phyloP scores from a whole-genome alignment of 345 rosid genomes.

The Citrus unshiu region DNA sequence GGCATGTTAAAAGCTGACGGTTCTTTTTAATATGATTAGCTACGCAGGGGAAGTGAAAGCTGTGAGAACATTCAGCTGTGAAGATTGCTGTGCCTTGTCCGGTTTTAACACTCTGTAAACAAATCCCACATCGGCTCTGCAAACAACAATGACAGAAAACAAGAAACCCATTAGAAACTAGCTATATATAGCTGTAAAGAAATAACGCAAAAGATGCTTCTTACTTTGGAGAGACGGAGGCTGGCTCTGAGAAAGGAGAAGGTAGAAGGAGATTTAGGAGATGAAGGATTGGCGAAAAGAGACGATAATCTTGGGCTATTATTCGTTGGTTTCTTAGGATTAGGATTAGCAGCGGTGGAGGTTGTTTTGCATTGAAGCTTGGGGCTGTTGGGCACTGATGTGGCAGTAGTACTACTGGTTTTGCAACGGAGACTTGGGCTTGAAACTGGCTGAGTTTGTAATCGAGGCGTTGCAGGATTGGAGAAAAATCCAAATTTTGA shows the following conservation, averaged over 20 bases:
- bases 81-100: slow-evolving; percentile 80
- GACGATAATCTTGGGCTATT: slow-evolving; percentile 41
- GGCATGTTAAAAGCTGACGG: slow-evolving; percentile 49
- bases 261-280: slow-evolving; percentile 72
- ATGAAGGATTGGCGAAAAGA: slow-evolving; percentile 53
- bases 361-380: slow-evolving; percentile 51
- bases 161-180: neutral
- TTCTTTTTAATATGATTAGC: slow-evolving; percentile 43
- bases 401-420: slow-evolving; percentile 34
- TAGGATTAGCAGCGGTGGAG: slow-evolving; percentile 34
- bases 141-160: neutral
- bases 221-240: slow-evolving; percentile 66
- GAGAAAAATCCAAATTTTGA: slow-evolving; percentile 75
- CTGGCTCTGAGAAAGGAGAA: slow-evolving; percentile 67
- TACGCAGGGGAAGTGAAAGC: slow-evolving; percentile 77
- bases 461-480: slow-evolving; percentile 76
- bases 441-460: slow-evolving; percentile 44
- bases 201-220: slow-evolving; percentile 13
- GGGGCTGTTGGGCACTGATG: slow-evolving; percentile 58
- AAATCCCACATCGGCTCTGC: slow-evolving; percentile 74
- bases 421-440: slow-evolving; percentile 56
- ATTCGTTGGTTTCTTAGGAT: slow-evolving; percentile 18
- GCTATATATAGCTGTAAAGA: neutral
- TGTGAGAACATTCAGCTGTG: slow-evolving; percentile 85
- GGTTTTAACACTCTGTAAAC: slow-evolving; percentile 56